A percentile compares a stretch with the other conserved stretches of the same genome.
phyloP scores from a whole-genome alignment of 768 basidiomycete genomes.

The Leccinum arenicola region DNA sequence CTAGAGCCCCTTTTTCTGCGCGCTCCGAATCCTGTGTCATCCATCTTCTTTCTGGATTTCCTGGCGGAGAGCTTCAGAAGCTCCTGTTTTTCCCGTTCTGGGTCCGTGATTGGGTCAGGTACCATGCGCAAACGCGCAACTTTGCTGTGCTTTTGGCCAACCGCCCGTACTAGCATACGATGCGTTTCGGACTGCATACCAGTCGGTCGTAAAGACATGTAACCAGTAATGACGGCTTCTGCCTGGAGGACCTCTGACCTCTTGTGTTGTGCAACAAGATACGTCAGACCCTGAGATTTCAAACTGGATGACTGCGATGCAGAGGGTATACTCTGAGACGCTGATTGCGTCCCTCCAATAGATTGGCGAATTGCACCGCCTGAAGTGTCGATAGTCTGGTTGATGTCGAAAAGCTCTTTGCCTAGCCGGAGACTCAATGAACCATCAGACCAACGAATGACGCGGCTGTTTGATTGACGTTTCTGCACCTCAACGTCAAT shows the following conservation, averaged over 20 bases:
- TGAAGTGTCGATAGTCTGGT: conserved; percentile 74
- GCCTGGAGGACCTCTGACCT: conserved; percentile 83
- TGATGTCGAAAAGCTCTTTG: conserved; percentile 91
- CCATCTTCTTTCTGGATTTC: conserved; percentile 59
- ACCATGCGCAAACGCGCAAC: conserved; percentile 76
- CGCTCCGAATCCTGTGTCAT: conserved; percentile 47
- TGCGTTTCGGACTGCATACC: conserved; percentile 91
- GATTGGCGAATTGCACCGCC: conserved; percentile 60
- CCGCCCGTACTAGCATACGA: conserved; percentile 81
- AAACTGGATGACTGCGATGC: conserved; percentile 36
- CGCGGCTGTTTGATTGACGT: conserved; percentile 85
- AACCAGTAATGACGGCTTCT: conserved; percentile 79
- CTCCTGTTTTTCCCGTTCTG: conserved; percentile 71
- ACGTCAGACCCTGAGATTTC: conserved; percentile 76
- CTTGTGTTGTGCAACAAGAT: conserved; percentile 88
- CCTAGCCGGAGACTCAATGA: conserved; percentile 87
- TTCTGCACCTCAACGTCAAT: conserved; percentile 41
- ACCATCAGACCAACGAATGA: conserved; percentile 96
- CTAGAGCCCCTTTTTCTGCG: conserved; percentile 48
- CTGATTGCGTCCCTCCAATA: conserved; percentile 44
- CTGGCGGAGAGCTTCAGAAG: conserved; percentile 59
- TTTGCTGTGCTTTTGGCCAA: conserved; percentile 82
- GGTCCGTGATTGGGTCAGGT: conserved; percentile 73
- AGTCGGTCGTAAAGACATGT: conserved; percentile 80
- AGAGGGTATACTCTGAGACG: conserved; percentile 40